Percentiles rank a stretch among this genome's conserved stretches.
Evolutionary conservation across 768 basidiomycete species (phyloP).

Genomic region (Mycena chlorophos): DNA sequence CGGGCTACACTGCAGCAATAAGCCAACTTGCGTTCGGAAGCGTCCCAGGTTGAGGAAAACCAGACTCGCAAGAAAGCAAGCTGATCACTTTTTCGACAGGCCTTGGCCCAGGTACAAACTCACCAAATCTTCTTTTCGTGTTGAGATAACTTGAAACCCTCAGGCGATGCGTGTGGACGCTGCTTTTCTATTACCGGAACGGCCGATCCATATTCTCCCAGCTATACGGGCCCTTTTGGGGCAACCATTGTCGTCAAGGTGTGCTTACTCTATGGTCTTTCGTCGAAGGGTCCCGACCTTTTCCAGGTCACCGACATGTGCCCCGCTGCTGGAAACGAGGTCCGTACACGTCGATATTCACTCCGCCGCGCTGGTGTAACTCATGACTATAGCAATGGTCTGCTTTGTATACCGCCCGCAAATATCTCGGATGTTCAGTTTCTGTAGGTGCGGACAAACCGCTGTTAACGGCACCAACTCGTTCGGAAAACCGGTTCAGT

Average conservation of each 20-base stretch:
- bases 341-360: conserved; percentile 15
- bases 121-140: too few relatives aligned
- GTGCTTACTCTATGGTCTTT: conserved; percentile 55
- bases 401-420: too few relatives aligned
- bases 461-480: conserved; percentile 43
- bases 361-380: too few relatives aligned
- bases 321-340: conserved; percentile 48
- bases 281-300: too few relatives aligned
- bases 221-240: conserved; percentile 49
- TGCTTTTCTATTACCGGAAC: conserved; percentile 56
- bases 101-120: too few relatives aligned
- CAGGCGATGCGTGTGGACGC: conserved; percentile 60
- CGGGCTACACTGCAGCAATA: conserved; percentile 56
- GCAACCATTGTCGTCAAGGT: too few relatives aligned
- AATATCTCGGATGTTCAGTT: too few relatives aligned
- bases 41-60: conserved; percentile 35
- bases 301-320: conserved; percentile 49
- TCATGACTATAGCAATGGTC: background rate
- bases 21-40: conserved; percentile 56
- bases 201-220: conserved; percentile 54
- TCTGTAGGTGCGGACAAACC: conserved; percentile 60
- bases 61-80: too few relatives aligned
- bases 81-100: too few relatives aligned
- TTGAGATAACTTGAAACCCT: background rate
- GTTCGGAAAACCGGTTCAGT: conserved; percentile 51